Conservation (phyloP, 352 stramenopile genomes). For the Saprolegnia diclina region DNA sequence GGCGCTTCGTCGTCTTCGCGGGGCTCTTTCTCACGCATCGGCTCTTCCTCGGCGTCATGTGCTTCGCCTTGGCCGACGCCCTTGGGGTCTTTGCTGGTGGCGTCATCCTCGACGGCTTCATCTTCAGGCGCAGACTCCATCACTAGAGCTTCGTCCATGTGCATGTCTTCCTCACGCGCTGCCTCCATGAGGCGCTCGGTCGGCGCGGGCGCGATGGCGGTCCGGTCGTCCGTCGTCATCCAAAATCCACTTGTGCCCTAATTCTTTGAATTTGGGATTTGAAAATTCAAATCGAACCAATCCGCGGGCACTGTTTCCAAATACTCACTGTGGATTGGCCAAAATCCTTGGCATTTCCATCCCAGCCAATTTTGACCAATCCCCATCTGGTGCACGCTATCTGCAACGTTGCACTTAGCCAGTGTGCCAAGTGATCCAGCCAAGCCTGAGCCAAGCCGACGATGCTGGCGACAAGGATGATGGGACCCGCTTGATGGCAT, state of each 20-base stretch:
- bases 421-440: too few species aligned
- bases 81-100: too few species aligned
- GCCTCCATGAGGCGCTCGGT: not conserved
- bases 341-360: too few species aligned
- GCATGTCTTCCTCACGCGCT: not conserved
- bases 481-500: too few species aligned
- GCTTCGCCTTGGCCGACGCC: not conserved
- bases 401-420: too few species aligned
- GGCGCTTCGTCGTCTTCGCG: not conserved
- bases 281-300: conserved; percentile 17
- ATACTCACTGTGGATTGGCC: too few species aligned
- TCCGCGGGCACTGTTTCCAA: not conserved
- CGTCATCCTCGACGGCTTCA: not conserved
- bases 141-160: not conserved
- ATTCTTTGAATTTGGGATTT: not conserved
- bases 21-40: not conserved
- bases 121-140: not conserved
- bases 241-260: not conserved
- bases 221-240: conserved; percentile 4
- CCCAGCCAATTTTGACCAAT: too few species aligned
- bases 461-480: too few species aligned
- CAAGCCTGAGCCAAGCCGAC: too few species aligned
- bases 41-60: not conserved
- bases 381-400: too few species aligned
- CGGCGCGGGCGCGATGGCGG: conserved; percentile 2